These are phyloP conservation scores for Plasmopara viticola DNA, from an alignment of 352 stramenopile species.

Conservation along the genomic window DNA sequence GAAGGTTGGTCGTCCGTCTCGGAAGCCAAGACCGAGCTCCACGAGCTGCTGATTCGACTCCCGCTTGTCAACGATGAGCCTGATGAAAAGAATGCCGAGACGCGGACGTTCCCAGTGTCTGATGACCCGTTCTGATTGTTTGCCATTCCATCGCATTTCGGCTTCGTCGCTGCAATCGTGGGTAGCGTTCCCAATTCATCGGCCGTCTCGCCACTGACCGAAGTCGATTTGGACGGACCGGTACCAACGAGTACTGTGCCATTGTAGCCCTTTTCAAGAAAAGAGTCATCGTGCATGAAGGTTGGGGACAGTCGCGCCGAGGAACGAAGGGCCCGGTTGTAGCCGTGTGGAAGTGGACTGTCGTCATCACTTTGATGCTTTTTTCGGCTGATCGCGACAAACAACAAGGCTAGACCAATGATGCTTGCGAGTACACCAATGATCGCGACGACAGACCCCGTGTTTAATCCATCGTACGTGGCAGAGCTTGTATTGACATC, in stretches of 20 bases:
- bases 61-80: constrained; percentile 45
- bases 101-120: constrained; percentile 14
- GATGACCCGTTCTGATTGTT: constrained; percentile 9
- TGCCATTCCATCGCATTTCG: constrained; percentile 7
- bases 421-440: constrained; percentile 65
- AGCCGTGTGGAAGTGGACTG: constrained; percentile 33
- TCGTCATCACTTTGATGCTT: constrained; percentile 50
- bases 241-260: constrained; percentile 22
- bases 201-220: constrained; percentile 18
- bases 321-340: constrained; percentile 38
- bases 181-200: constrained; percentile 20
- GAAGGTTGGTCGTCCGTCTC: constrained; percentile 39
- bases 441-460: constrained; percentile 63
- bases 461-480: constrained; percentile 47
- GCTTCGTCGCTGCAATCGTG: neutral
- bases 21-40: constrained; percentile 71
- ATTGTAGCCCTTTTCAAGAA: constrained; percentile 22
- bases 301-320: constrained; percentile 47
- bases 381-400: constrained; percentile 55
- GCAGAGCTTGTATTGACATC: constrained; percentile 43
- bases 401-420: constrained; percentile 43
- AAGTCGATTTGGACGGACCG: constrained; percentile 11
- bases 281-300: constrained; percentile 41
- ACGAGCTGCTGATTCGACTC: constrained; percentile 48
- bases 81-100: constrained; percentile 28